Evolutionary conservation across 805 yeast species (phyloP).

Genomic region (Yueomyces sinensis): DNA sequence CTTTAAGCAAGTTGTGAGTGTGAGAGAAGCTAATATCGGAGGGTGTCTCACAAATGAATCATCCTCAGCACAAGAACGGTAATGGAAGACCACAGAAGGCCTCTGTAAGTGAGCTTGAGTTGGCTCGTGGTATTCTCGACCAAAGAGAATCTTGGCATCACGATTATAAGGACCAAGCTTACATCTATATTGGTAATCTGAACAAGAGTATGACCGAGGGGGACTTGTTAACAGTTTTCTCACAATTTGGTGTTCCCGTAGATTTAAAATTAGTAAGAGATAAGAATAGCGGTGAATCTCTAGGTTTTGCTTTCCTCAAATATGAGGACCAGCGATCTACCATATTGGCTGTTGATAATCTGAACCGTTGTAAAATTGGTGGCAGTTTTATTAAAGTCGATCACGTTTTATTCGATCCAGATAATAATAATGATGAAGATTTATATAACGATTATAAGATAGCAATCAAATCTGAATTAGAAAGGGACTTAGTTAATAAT

Average conservation of each 20-base stretch:
- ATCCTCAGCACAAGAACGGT: no score
- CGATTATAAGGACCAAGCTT: constrained; percentile 67
- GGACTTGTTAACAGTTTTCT: constrained; percentile 65
- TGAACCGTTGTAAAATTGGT: constrained; percentile 51
- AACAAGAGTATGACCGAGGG: constrained; percentile 54
- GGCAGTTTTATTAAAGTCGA: constrained; percentile 50
- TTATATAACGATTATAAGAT: neutral
- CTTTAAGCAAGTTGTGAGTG: no score
- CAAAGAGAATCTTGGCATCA: constrained; percentile 67
- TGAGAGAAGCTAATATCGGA: no score
- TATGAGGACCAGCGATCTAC: constrained; percentile 75
- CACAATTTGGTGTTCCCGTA: constrained; percentile 82
- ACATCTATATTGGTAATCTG: constrained; percentile 63
- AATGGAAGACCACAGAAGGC: no score
- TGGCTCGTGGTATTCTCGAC: no score
- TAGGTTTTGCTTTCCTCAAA: constrained; percentile 71
- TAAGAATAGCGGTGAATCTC: constrained; percentile 45
- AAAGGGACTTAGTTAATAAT: neutral
- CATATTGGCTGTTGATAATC: constrained; percentile 75
- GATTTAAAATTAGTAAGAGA: constrained; percentile 61
- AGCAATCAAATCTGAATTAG: neutral
- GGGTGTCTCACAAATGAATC: no score
- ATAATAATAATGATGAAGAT: neutral
- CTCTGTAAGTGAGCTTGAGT: no score
- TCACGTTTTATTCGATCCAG: constrained; percentile 49